phyloP scores from a whole-genome alignment of 306 rosid species.

The Sesbania bispinosa region DNA sequence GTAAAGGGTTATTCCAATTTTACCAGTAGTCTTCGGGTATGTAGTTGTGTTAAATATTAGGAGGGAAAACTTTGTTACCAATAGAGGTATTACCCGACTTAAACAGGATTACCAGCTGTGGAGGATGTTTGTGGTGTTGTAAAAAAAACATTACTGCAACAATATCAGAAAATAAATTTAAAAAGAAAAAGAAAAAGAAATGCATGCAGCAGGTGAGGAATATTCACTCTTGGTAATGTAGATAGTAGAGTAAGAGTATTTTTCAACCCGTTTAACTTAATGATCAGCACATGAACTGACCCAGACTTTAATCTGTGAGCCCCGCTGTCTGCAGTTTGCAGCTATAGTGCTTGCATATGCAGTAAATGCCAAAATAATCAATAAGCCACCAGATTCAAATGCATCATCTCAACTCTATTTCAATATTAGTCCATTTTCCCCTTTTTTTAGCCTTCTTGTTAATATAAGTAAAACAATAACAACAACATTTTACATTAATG shows the following conservation, averaged over 20 bases:
- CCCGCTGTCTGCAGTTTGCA: constrained; percentile 37
- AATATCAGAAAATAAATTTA: not conserved
- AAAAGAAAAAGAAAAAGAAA: not conserved
- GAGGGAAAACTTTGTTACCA: too few relatives aligned
- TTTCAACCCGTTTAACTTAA: constrained; percentile 28
- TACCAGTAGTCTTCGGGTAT: too few relatives aligned
- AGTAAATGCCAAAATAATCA: constrained; percentile 34
- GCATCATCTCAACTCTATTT: constrained; percentile 8
- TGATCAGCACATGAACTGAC: constrained; percentile 39
- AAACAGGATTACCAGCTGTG: too few relatives aligned
- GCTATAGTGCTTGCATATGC: constrained; percentile 29
- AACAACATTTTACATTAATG: not conserved
- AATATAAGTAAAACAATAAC: too few relatives aligned
- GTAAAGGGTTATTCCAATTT: too few relatives aligned
- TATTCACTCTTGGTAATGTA: not conserved
- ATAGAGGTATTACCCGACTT: too few relatives aligned
- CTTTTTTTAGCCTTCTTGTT: not conserved
- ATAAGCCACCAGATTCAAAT: constrained; percentile 18
- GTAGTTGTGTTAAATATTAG: too few relatives aligned
- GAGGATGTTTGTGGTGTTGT: too few relatives aligned
- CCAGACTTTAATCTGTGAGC: constrained; percentile 34
- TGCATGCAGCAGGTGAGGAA: constrained; percentile 22
- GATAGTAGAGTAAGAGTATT: constrained; percentile 2
- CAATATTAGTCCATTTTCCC: not conserved
- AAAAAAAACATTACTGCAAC: too few relatives aligned